These are phyloP conservation scores for Penicillium paneum DNA, from an alignment of 2,329 filamentous ascomycete species.

Conservation along the genomic window DNA sequence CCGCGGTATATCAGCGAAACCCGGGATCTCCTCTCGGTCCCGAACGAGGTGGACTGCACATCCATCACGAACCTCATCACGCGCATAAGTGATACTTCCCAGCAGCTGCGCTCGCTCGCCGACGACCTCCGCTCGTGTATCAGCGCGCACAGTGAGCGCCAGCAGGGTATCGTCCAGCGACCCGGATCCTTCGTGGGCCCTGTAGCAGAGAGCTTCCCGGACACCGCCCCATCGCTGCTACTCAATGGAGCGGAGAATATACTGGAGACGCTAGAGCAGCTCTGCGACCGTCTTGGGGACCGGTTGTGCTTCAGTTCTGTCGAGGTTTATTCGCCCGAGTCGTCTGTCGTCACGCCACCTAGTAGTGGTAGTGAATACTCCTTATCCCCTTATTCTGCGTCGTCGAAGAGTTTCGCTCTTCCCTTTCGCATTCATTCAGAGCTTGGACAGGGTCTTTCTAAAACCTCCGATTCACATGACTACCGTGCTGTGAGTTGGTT, in stretches of 20 bases:
- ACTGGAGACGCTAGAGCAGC: conserved; percentile 16
- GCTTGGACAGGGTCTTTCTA: conserved; percentile 23
- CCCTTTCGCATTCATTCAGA: conserved; percentile 30
- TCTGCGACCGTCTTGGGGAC: conserved; percentile 19
- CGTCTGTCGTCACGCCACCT: conserved; percentile 3
- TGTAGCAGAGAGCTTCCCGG: conserved; percentile 22
- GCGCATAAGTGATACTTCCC: conserved; percentile 20
- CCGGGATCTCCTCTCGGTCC: conserved; percentile 11
- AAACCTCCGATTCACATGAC: conserved; percentile 21
- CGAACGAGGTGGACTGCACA: not conserved
- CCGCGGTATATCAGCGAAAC: conserved; percentile 29
- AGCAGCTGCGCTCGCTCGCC: conserved; percentile 6
- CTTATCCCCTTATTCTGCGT: not conserved
- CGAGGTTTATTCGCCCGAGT: conserved; percentile 18
- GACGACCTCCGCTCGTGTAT: conserved; percentile 20
- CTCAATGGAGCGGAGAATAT: conserved; percentile 27
- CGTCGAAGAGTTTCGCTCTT: conserved; percentile 9
- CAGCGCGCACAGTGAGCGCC: conserved; percentile 21
- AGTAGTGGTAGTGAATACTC: conserved; percentile 14
- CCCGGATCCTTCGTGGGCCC: conserved; percentile 26
- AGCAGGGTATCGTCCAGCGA: conserved; percentile 23
- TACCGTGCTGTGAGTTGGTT: conserved; percentile 29
- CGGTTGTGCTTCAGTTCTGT: conserved; percentile 4
- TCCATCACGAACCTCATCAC: conserved; percentile 5
- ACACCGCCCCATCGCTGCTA: conserved; percentile 25